Conservation (phyloP, 1,139 yeast genomes). For the Suhomyces bribrorum region DNA sequence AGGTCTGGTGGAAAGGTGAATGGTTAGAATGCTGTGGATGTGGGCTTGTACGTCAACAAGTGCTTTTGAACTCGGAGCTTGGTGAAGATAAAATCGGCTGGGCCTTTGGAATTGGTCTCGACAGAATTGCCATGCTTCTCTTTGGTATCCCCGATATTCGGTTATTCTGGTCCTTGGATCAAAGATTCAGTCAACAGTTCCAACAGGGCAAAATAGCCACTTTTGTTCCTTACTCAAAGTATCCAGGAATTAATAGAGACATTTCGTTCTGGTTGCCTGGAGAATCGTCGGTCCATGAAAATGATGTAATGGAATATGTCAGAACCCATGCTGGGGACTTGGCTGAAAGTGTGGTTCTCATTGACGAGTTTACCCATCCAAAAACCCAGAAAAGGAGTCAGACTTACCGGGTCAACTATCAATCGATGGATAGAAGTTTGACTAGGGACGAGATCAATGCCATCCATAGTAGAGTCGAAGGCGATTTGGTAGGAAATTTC, state of each 20-base stretch:
- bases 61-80: slow-evolving; percentile 71
- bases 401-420: slow-evolving; percentile 89
- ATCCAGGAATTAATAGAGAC: slow-evolving; percentile 85
- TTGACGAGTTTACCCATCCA: slow-evolving; percentile 86
- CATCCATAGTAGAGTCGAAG: slow-evolving; percentile 65
- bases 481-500: slow-evolving; percentile 51
- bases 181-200: slow-evolving; percentile 76
- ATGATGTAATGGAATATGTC: slow-evolving; percentile 92
- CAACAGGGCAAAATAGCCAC: slow-evolving; percentile 60
- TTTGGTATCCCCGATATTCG: slow-evolving; percentile 96
- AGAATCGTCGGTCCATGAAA: slow-evolving; percentile 59
- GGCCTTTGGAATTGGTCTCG: slow-evolving; percentile 98
- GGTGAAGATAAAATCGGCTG: slow-evolving; percentile 71
- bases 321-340: slow-evolving; percentile 83
- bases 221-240: slow-evolving; percentile 87
- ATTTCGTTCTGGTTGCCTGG: slow-evolving; percentile 86
- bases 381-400: slow-evolving; percentile 75
- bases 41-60: slow-evolving; percentile 84
- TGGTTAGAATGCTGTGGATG: slow-evolving; percentile 98
- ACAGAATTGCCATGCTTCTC: slow-evolving; percentile 91
- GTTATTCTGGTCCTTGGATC: slow-evolving; percentile 86
- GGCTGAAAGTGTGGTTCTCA: slow-evolving; percentile 78
- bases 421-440: slow-evolving; percentile 91
- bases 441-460: slow-evolving; percentile 79
- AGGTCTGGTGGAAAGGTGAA: slow-evolving; percentile 98